phyloP scores from a whole-genome alignment of 345 rosid genomes.

The Mercurialis annua region DNA sequence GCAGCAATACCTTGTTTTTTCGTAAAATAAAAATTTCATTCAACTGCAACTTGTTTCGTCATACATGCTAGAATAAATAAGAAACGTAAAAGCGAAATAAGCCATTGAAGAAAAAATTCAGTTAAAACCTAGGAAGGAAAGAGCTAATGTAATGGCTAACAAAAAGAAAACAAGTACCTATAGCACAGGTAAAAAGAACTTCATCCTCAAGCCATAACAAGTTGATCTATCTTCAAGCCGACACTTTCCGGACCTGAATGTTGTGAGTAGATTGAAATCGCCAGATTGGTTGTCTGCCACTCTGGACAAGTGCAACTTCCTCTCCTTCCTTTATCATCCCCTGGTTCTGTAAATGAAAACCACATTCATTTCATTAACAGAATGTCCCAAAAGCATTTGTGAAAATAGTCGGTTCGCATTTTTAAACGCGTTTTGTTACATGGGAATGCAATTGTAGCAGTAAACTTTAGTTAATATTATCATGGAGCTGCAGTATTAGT shows the following conservation, averaged over 20 bases:
- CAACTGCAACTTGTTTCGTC: not conserved
- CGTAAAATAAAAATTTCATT: conserved; percentile 6
- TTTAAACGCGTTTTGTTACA: not conserved
- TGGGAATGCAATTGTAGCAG: not conserved
- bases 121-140: not conserved
- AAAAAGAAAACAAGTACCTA: not conserved
- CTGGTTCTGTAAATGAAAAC: conserved; percentile 54
- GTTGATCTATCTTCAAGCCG: conserved; percentile 11
- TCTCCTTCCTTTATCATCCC: conserved; percentile 96
- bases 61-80: not conserved
- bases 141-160: not conserved
- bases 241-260: conserved; percentile 90
- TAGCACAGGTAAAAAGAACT: not conserved
- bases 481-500: not conserved
- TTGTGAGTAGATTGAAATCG: conserved; percentile 92
- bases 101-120: not conserved
- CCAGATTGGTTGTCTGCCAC: conserved; percentile 95
- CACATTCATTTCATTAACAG: not conserved
- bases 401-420: not conserved
- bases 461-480: too few relatives aligned
- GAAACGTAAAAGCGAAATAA: not conserved
- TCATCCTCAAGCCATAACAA: not conserved
- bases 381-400: too few relatives aligned
- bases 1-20: not conserved
- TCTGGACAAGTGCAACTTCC: conserved; percentile 88